phyloP scores from a whole-genome alignment of 768 basidiomycete genomes.

The Hemileccinum rubropunctum region DNA sequence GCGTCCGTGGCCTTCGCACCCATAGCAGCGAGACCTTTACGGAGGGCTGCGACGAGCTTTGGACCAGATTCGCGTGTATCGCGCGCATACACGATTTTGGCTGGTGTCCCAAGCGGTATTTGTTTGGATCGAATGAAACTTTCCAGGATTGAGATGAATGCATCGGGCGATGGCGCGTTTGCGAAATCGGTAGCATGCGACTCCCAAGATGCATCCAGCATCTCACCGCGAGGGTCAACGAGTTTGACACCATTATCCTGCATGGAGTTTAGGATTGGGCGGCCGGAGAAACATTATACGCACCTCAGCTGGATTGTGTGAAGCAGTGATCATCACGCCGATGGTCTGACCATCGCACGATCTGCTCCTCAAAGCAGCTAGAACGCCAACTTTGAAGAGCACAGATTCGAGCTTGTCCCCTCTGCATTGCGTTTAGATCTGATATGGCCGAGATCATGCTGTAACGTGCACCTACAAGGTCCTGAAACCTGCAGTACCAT shows the following conservation, averaged over 20 bases:
- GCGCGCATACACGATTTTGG: slow-evolving; percentile 84
- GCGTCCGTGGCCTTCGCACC: slow-evolving; percentile 67
- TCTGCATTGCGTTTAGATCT: slow-evolving; percentile 37
- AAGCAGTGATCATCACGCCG: slow-evolving; percentile 98
- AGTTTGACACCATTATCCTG: slow-evolving; percentile 99
- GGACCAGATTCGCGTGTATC: slow-evolving; percentile 92
- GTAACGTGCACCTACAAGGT: slow-evolving; percentile 60
- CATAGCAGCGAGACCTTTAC: slow-evolving; percentile 78
- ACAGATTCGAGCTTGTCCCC: slow-evolving; percentile 78
- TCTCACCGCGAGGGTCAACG: slow-evolving; percentile 95
- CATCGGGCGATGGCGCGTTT: slow-evolving; percentile 73
- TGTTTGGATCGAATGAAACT: slow-evolving; percentile 58
- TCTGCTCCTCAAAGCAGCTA: slow-evolving; percentile 90
- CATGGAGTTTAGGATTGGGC: slow-evolving; percentile 4
- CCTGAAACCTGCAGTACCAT: slow-evolving; percentile 95
- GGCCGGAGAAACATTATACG: slow-evolving; percentile 18
- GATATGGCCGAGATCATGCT: slow-evolving; percentile 3
- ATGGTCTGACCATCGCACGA: slow-evolving; percentile 87
- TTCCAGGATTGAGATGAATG: slow-evolving; percentile 66
- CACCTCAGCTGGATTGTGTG: slow-evolving; percentile 98
- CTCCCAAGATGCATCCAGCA: slow-evolving; percentile 96
- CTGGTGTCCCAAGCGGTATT: slow-evolving; percentile 77
- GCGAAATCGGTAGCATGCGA: slow-evolving; percentile 79
- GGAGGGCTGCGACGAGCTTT: slow-evolving; percentile 69
- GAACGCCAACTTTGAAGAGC: slow-evolving; percentile 88